Evolutionary conservation across 768 basidiomycete genomes (phyloP), one percentile per base, ranked within the genome.

Genomic region (Tylopilus cervinicoccineus): DNA sequence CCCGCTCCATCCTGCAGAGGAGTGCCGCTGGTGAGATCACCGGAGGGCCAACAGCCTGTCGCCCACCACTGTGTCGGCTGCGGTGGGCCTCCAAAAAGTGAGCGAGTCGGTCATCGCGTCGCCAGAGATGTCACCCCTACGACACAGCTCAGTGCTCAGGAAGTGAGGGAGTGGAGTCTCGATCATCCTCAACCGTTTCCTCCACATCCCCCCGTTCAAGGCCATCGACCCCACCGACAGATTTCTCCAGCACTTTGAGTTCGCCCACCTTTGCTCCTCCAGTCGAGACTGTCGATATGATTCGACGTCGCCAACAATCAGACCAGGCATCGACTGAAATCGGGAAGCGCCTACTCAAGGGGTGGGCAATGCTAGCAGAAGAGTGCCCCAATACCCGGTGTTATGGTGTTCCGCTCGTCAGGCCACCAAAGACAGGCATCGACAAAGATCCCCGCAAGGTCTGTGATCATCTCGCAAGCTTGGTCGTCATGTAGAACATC

Each of bases 331-430:
- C 89, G 3, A 68, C 81, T 43, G 86, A 86, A 59, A 88, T 93
- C 26, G 92, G 87, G 37, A 83, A 79, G 53, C 77, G 81, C 22
- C 72, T 93, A 50, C 68, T 93, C 38, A 82, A 80, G 58, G 91
- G 87, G 33, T 93, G 88, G 88, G 81, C 91, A 0, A 88, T 93
- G 86, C 73, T 93, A n/a, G 88, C 76, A 20, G 88, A 93, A 31
- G 88, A 91, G 68, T 93, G 92, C 60, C 79, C 81, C 0, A 85
- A 79, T 56, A 55, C 62, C 5, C 63, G 68, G 20, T 93, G 92
- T 60, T 84, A 81, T 65, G 89, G 89, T 12, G 73, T 92, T 6
- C 92, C 91, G n/a, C 79, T 93, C 13, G 84, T 93, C 50, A 73
- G 89, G 42, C 85, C 85, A 32, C 87, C 88, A 17, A 86, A 79